Evolutionary conservation across 192 early-diverging fungal genomes (phyloP), one percentile per base, ranked within the genome.

Genomic region (Coemansia pectinata): DNA sequence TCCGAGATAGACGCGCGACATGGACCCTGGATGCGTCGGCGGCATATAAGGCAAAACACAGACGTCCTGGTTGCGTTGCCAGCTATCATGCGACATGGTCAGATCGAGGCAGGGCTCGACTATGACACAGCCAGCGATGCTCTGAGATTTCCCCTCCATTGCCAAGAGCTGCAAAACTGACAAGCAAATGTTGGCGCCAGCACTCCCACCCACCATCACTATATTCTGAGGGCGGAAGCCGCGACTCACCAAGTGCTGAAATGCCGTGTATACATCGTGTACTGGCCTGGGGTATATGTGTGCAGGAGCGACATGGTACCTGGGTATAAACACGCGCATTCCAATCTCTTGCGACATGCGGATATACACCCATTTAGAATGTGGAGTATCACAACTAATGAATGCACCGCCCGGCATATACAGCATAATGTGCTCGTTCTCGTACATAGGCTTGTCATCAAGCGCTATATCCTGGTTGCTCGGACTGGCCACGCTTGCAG

Each of bases 221-320:
- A 79, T 70, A 21, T 71, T 60, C 1, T 31, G 3, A 1, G 68
- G 64, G 38, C 19, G 33, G 57, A 79, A 79, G 4, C 77, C 77
- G 1, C 33, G 63, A 14, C 25, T 34, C 14, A 59, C 15, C 14
- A 79, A 52, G 33, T 68, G 45, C 8, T 23, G 38, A 34, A 27
- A 67, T 1, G 77, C 69, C 5, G 66, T 67, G 42, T 67, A 79
- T 0, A 71, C 72, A 38, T 79, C 77, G 15, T 79, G 72, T 11
- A 74, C n/a, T 0, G 71, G 53, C 23, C 68, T 50, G 2, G 76
- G 76, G n/a, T 69, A 78, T n/a, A 59, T 34, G 40, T 69, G 45
- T 8, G 38, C 14, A 0, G 76, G 76, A 4, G 76, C 70, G 6
- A 69, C 63, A 15, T 36, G 55, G 67, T 78, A 78, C 4, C 38